Evolutionary conservation across 2,329 filamentous ascomycete genomes (phyloP), one percentile per base, ranked within the genome.

Genomic region (Diaporthe helianthi): DNA sequence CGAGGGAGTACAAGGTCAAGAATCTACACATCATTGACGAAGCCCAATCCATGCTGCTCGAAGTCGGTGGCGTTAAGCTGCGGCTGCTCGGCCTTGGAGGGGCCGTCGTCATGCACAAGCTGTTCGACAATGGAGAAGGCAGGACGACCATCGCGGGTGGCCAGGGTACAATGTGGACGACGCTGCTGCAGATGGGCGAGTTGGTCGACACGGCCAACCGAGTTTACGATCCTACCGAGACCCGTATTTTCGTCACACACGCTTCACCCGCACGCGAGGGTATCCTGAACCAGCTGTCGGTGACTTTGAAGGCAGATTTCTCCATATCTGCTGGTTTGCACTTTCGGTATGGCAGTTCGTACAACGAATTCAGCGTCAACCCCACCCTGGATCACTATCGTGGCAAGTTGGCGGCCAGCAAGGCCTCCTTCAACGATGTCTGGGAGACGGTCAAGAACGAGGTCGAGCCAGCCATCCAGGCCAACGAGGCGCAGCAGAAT

Each of bases 91-190:
- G 96, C 72, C 86, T 99, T 41, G 96, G 96, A 73, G 96, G 96
- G 76, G 96, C 96, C 8, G 95, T 99, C 6, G 96, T 99, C 71
- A 99, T 99, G 94, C 96, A 99, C 86, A 99, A 99, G 86, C 89
- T 99, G 22, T 99, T 99, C 77, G 96, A 99, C 80, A 99, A 99
- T 75, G 96, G 96, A 67, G 96, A 99, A 78, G 96, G 96, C 71
- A 91, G 95, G 80, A 99, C 96, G 63, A 99, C 97, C 2, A 99
- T 99, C 80, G 96, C 96, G 26, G 96, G 96, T 78, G 96, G 96
- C 24, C 96, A 99, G 80, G 96, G 96, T 72, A 99, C 96, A 54
- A 99, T 99, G 96, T 99, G 96, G 96, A 99, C 96, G 9, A 99
- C 96, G 8, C 85, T 99, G 36, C 83, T 99, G 73, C 96, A 99